Conservation (phyloP, 2,329 filamentous ascomycete genomes). For the Colletotrichum sp. region DNA sequence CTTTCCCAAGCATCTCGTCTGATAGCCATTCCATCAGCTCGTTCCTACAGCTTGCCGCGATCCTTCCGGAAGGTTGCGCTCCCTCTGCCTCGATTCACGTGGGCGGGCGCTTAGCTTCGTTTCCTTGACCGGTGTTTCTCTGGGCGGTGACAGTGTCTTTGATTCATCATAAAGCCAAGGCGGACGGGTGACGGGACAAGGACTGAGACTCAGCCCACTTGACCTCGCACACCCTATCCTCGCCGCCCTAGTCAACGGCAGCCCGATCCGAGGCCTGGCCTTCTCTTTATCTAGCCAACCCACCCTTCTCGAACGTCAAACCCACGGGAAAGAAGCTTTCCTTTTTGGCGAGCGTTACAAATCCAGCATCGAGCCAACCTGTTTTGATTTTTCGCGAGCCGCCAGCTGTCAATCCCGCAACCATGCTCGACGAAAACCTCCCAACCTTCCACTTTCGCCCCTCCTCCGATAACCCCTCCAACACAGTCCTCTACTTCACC, state of each 20-base stretch:
- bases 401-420: conserved; percentile 15
- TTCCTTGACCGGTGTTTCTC: background rate
- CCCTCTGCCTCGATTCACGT: background rate
- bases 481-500: conserved; percentile 63
- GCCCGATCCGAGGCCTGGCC: background rate
- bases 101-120: background rate
- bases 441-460: conserved; percentile 69
- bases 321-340: background rate
- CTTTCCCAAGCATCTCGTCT: background rate
- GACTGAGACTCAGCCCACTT: conserved; percentile 16
- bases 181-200: background rate
- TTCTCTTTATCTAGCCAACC: background rate
- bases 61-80: background rate
- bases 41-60: background rate
- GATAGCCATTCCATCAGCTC: background rate
- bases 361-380: background rate
- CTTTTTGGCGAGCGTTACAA: background rate
- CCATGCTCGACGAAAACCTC: conserved; percentile 94
- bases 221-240: background rate
- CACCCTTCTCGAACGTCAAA: background rate
- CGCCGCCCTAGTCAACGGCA: background rate
- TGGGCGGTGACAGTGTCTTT: conserved; percentile 4
- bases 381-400: background rate
- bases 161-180: conserved; percentile 10
- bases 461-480: conserved; percentile 56